Conservation (phyloP, 2,329 filamentous ascomycete genomes). For the Gnomoniopsis smithogilvyi region DNA sequence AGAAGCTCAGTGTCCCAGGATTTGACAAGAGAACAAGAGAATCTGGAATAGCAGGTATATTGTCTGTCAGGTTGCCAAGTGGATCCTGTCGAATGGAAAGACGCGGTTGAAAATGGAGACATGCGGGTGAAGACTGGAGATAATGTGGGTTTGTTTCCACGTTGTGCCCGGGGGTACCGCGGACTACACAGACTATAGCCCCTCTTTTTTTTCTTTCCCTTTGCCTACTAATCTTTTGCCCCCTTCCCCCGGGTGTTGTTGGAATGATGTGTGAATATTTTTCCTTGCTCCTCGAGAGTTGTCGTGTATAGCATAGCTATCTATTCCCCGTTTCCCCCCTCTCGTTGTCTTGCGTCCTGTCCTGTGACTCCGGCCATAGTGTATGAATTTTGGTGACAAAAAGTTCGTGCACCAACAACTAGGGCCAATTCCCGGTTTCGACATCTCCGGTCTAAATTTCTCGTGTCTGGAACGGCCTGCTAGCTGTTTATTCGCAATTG, state of each 20-base stretch:
- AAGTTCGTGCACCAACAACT: not conserved
- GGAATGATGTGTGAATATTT: not conserved
- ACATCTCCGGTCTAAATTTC: not conserved
- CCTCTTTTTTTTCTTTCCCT: not conserved
- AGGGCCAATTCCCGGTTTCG: not conserved
- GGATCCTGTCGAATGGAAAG: not conserved
- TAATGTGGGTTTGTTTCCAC: not conserved
- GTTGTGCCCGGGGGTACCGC: not conserved
- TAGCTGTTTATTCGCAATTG: not conserved
- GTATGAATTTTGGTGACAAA: not conserved
- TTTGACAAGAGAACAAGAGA: too few species aligned
- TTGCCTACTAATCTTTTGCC: not conserved
- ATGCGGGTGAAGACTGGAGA: not conserved
- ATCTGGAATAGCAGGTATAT: too few species aligned
- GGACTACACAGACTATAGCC: not conserved
- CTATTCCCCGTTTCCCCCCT: not conserved
- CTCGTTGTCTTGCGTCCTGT: not conserved
- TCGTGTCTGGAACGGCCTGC: not conserved
- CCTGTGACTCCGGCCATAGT: not conserved
- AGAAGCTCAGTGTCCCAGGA: too few species aligned
- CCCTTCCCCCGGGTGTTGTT: not conserved
- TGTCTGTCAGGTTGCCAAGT: too few species aligned
- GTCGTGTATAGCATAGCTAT: not conserved
- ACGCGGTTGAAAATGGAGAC: conserved; percentile 5
- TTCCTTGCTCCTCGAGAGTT: not conserved